A percentile compares a stretch with the other conserved stretches of the same genome.
Conservation (phyloP, 2,329 filamentous ascomycete species). For the Lasiodiplodia theobromae region DNA sequence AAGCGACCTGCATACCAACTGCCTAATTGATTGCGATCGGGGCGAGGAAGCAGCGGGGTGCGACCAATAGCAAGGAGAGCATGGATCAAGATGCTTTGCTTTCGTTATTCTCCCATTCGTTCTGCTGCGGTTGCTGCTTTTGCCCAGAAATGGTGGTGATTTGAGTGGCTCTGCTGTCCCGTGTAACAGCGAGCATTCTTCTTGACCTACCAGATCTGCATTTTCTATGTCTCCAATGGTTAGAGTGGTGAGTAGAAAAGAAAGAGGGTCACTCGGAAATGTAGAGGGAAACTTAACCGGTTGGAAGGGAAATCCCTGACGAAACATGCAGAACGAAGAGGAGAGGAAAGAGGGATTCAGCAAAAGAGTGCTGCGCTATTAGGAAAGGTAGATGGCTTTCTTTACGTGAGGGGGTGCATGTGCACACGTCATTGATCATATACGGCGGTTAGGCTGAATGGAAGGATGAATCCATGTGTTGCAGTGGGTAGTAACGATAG, state of each 20-base stretch:
- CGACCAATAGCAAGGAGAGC: not conserved
- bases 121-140: too few species aligned
- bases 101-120: too few species aligned
- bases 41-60: not conserved
- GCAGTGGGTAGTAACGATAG: too few species aligned
- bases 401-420: too few species aligned
- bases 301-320: not conserved
- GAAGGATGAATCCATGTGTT: too few species aligned
- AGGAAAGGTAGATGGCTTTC: not conserved
- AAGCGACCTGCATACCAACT: not conserved
- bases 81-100: too few species aligned
- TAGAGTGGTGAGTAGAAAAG: not conserved
- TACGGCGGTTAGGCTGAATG: too few species aligned
- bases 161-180: not conserved
- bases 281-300: not conserved
- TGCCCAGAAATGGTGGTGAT: too few species aligned
- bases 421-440: too few species aligned
- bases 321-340: not conserved
- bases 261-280: not conserved
- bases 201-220: not conserved
- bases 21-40: not conserved
- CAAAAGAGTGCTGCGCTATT: not conserved
- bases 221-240: not conserved
- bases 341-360: not conserved
- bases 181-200: not conserved